Evolutionary conservation across 495 filamentous ascomycete species (phyloP).

Genomic region (Cryomyces antarcticus): DNA sequence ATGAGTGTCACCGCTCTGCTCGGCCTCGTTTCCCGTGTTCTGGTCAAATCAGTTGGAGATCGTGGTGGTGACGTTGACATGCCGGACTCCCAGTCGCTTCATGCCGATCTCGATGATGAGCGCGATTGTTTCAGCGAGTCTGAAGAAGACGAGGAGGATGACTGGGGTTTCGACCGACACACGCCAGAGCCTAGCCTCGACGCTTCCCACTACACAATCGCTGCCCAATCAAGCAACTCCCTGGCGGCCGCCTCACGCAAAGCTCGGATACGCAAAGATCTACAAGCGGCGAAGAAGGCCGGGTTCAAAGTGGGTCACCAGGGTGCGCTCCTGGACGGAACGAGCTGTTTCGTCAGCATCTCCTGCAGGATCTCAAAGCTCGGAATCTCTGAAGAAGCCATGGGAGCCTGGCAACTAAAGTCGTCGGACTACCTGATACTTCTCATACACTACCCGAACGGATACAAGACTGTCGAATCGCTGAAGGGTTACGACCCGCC

Average conservation of each 20-base stretch:
- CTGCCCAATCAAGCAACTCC: neutral
- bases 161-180: slow-evolving; percentile 3
- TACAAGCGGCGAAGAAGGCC: slow-evolving; percentile 35
- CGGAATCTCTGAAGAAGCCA: slow-evolving; percentile 53
- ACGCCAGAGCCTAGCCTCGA: no score
- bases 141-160: slow-evolving; percentile 12
- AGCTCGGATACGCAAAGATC: slow-evolving; percentile 33
- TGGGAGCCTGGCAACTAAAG: slow-evolving; percentile 57
- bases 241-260: neutral
- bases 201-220: neutral
- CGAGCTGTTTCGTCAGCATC: slow-evolving; percentile 34
- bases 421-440: slow-evolving; percentile 52
- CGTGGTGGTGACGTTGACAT: slow-evolving; percentile 16
- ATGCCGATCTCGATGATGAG: neutral
- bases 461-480: slow-evolving; percentile 35
- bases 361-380: slow-evolving; percentile 49
- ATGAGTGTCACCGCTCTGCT: slow-evolving; percentile 17
- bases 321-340: slow-evolving; percentile 23
- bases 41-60: slow-evolving; percentile 5
- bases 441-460: slow-evolving; percentile 42
- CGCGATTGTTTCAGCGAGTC: slow-evolving; percentile 7
- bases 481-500: slow-evolving; percentile 15
- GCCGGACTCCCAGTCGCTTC: slow-evolving; percentile 12
- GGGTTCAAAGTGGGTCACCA: slow-evolving; percentile 60
- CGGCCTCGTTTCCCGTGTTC: slow-evolving; percentile 15